These are phyloP conservation scores for Murraya paniculata DNA, from an alignment of 345 rosid species.

Conservation along the genomic window DNA sequence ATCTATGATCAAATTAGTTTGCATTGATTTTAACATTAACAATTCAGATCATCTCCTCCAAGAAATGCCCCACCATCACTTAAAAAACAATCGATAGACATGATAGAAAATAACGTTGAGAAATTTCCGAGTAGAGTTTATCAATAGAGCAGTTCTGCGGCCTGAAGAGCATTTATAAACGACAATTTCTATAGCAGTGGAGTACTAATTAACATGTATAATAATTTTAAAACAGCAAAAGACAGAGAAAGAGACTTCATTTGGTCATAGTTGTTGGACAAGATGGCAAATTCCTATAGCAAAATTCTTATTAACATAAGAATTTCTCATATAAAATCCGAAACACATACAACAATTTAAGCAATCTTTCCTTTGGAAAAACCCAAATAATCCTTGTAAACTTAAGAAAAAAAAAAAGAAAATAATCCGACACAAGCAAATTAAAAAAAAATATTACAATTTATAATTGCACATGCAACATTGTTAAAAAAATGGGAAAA, in stretches of 20 bases:
- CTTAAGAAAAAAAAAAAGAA: neutral
- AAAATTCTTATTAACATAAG: neutral
- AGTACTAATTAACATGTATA: neutral
- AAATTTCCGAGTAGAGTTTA: neutral
- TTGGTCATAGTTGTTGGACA: neutral
- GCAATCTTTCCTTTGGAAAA: neutral
- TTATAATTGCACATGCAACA: neutral
- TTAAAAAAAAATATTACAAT: neutral
- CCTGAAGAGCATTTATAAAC: neutral
- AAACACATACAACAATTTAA: slow-evolving; percentile 22
- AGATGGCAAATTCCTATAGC: neutral
- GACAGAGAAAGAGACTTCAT: neutral
- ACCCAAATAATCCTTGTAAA: neutral
- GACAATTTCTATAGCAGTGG: neutral
- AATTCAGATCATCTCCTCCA: neutral
- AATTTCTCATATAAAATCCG: slow-evolving; percentile 2
- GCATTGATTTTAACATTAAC: neutral
- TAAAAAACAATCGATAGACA: neutral
- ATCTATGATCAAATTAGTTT: neutral
- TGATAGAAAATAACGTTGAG: neutral
- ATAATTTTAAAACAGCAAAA: neutral
- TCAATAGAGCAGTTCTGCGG: neutral
- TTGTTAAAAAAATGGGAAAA: slow-evolving; percentile 4
- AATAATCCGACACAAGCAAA: neutral
- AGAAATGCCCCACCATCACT: neutral